phyloP scores from a whole-genome alignment of 2,329 filamentous ascomycete species.

The Colletotrichum graminicola region DNA sequence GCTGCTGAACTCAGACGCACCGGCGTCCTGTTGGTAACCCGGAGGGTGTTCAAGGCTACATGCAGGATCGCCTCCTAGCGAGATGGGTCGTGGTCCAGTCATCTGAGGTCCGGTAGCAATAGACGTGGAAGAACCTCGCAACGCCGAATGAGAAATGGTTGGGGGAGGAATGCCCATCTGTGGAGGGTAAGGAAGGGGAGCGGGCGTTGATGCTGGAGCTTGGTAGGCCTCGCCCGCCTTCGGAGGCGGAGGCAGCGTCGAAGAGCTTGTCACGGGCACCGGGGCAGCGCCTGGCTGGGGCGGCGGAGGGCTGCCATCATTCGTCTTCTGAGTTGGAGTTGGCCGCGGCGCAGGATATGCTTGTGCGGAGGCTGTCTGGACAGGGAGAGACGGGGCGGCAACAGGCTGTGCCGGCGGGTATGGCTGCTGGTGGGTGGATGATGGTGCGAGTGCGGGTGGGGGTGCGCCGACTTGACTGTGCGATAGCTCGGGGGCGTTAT shows the following conservation, averaged over 20 bases:
- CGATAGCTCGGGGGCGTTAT: constrained; percentile 34
- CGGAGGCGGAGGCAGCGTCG: constrained; percentile 62
- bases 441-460: constrained; percentile 36
- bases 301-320: constrained; percentile 58
- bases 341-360: constrained; percentile 54
- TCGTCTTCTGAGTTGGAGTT: constrained; percentile 57
- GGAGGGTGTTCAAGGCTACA: constrained; percentile 60
- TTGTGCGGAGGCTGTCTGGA: constrained; percentile 55
- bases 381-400: constrained; percentile 58
- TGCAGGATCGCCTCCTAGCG: constrained; percentile 45
- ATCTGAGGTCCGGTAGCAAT: constrained; percentile 48
- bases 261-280: constrained; percentile 51
- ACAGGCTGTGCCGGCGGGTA: constrained; percentile 62
- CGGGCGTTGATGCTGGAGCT: constrained; percentile 51
- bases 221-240: constrained; percentile 61
- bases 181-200: constrained; percentile 55
- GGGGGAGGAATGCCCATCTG: constrained; percentile 67
- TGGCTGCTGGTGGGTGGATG: constrained; percentile 44
- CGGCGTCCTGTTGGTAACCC: constrained; percentile 68
- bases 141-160: constrained; percentile 54
- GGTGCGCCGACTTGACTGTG: constrained; percentile 43
- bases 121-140: constrained; percentile 61
- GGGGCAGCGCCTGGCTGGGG: constrained; percentile 71
- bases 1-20: constrained; percentile 64
- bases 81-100: constrained; percentile 46